Conservation (phyloP, 2,329 filamentous ascomycete genomes). For the Calonectria ilicicola region DNA sequence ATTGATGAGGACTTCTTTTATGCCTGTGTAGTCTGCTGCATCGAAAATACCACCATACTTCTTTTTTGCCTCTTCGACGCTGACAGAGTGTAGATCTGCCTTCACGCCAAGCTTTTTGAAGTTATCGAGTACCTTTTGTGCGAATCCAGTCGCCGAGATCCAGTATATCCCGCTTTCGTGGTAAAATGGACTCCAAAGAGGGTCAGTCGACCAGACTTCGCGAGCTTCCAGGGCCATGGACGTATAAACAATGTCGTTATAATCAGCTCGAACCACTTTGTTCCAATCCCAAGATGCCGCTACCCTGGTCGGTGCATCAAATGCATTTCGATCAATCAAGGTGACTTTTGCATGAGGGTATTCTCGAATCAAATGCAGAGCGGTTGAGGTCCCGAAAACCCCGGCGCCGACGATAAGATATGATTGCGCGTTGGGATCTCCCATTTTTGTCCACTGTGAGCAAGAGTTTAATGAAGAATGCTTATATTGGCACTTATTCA, state of each 20-base stretch:
- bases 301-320: slow-evolving; percentile 58
- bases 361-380: slow-evolving; percentile 68
- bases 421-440: slow-evolving; percentile 41
- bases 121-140: slow-evolving; percentile 64
- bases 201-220: slow-evolving; percentile 68
- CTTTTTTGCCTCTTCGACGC: slow-evolving; percentile 59
- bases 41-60: slow-evolving; percentile 70
- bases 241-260: slow-evolving; percentile 73
- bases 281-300: slow-evolving; percentile 81
- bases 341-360: slow-evolving; percentile 64
- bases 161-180: slow-evolving; percentile 71
- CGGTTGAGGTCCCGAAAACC: slow-evolving; percentile 74
- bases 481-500: no score
- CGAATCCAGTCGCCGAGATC: slow-evolving; percentile 64
- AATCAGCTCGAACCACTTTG: slow-evolving; percentile 78
- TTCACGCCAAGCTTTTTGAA: slow-evolving; percentile 59
- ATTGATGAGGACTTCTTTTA: slow-evolving; percentile 60
- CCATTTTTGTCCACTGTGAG: slow-evolving; percentile 24
- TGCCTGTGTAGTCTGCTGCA: slow-evolving; percentile 69
- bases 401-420: slow-evolving; percentile 74
- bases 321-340: slow-evolving; percentile 68
- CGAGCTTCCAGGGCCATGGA: slow-evolving; percentile 74
- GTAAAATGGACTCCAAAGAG: slow-evolving; percentile 67
- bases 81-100: slow-evolving; percentile 56
- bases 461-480: no score